Conservation (phyloP, 805 yeast species). For the Teunomyces tritomae region DNA sequence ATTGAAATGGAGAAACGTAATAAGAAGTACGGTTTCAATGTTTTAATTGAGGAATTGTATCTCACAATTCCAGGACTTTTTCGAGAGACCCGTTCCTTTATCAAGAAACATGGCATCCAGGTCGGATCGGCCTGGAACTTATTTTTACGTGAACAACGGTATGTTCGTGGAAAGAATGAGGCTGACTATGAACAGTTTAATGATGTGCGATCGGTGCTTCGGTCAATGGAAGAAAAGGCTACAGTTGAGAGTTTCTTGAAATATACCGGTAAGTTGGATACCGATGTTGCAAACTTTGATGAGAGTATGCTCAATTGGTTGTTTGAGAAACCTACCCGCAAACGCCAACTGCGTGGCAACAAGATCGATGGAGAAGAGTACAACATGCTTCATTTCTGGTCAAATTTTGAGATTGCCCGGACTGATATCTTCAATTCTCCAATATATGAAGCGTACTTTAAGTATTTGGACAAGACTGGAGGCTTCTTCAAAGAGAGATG, state of each 20-base stretch:
- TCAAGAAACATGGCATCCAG: slow-evolving; percentile 27
- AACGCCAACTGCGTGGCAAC: slow-evolving; percentile 43
- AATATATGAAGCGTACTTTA: slow-evolving; percentile 64
- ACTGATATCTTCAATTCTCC: slow-evolving; percentile 69
- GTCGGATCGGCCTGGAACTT: slow-evolving; percentile 29
- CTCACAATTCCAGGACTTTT: slow-evolving; percentile 83
- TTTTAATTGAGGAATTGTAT: slow-evolving; percentile 71
- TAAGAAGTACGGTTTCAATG: slow-evolving; percentile 83
- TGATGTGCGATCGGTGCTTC: slow-evolving; percentile 18
- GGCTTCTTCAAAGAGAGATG: slow-evolving; percentile 92
- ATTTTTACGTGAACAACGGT: slow-evolving; percentile 42
- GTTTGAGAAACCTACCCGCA: slow-evolving; percentile 10
- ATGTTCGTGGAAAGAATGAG: slow-evolving; percentile 20
- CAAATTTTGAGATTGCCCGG: slow-evolving; percentile 88
- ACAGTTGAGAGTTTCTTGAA: slow-evolving; percentile 22
- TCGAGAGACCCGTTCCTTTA: slow-evolving; percentile 65
- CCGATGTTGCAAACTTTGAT: slow-evolving; percentile 12
- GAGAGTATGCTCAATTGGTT: slow-evolving; percentile 5
- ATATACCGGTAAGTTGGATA: slow-evolving; percentile 19
- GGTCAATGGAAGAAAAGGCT: slow-evolving; percentile 27
- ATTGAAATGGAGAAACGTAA: slow-evolving; percentile 64
- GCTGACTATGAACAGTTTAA: slow-evolving; percentile 21
- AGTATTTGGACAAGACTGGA: slow-evolving; percentile 64
- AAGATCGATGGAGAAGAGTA: slow-evolving; percentile 65
- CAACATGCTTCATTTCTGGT: slow-evolving; percentile 87